A percentile compares a stretch with the other conserved stretches of the same genome.
Evolutionary conservation across 169 alveolate species (phyloP).

Genomic region (Eimeria nieschulzi): DNA sequence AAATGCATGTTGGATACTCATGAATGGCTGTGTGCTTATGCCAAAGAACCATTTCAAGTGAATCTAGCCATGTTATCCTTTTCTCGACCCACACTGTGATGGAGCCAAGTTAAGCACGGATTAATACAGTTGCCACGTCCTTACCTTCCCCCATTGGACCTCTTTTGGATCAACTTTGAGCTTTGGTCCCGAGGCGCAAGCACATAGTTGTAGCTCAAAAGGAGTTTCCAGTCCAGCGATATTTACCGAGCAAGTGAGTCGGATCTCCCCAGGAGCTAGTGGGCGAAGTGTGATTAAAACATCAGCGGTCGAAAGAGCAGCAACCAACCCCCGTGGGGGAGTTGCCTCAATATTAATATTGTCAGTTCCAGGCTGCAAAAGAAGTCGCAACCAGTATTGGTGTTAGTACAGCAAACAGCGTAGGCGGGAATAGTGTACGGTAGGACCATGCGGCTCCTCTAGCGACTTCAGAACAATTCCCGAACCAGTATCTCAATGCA

Average conservation of each 20-base stretch:
- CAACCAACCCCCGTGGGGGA: slow-evolving; percentile 44
- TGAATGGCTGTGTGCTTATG: too few species aligned
- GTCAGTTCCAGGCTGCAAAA: slow-evolving; percentile 25
- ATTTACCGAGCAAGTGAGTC: slow-evolving; percentile 48
- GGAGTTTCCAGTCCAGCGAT: slow-evolving; percentile 63
- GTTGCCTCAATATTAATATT: slow-evolving; percentile 8
- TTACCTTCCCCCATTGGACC: slow-evolving; percentile 80
- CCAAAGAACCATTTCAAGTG: too few species aligned
- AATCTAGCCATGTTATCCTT: too few species aligned
- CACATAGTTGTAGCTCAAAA: slow-evolving; percentile 45
- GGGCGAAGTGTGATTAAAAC: slow-evolving; percentile 42
- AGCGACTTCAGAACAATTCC: too few species aligned
- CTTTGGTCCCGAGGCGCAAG: slow-evolving; percentile 73
- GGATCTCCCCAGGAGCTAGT: slow-evolving; percentile 40
- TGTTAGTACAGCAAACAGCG: too few species aligned
- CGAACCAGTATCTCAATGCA: too few species aligned
- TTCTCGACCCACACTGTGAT: too few species aligned
- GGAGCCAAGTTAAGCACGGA: too few species aligned
- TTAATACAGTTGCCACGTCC: not conserved
- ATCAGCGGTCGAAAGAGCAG: slow-evolving; percentile 34
- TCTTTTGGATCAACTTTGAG: slow-evolving; percentile 66
- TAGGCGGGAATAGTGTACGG: too few species aligned
- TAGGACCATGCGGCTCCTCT: too few species aligned
- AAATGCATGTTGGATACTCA: too few species aligned
- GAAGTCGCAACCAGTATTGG: not conserved